Percentiles rank a stretch among this genome's conserved stretches.
These are phyloP conservation scores for Verbascum thapsus DNA, from an alignment of 257 asterid genomes.

Conservation along the genomic window DNA sequence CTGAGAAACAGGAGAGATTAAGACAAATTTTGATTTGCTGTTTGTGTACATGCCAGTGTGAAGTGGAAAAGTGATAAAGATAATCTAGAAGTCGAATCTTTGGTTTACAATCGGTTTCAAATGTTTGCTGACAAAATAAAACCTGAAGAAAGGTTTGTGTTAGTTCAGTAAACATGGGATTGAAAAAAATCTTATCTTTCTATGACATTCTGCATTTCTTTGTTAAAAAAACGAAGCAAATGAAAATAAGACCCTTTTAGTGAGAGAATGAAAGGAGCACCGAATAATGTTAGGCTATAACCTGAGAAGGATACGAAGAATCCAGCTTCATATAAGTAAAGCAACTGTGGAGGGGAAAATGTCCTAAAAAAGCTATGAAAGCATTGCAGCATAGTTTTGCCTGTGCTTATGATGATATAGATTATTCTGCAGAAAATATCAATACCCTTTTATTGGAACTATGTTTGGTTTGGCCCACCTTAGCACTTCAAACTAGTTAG, in stretches of 20 bases:
- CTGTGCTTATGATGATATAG: too few relatives aligned
- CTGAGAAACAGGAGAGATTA: background rate
- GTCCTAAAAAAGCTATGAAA: too few relatives aligned
- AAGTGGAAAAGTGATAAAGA: slow-evolving; percentile 20
- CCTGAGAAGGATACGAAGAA: too few relatives aligned
- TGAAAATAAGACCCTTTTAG: too few relatives aligned
- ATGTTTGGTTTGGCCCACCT: background rate
- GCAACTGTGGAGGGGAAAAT: too few relatives aligned
- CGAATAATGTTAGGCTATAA: too few relatives aligned
- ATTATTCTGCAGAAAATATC: too few relatives aligned
- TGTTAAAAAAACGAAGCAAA: too few relatives aligned
- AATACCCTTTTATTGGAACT: background rate
- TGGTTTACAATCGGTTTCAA: background rate
- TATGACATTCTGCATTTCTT: slow-evolving; percentile 3
- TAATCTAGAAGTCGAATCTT: background rate
- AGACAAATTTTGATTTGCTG: background rate
- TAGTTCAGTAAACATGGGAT: background rate
- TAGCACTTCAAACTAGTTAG: too few relatives aligned
- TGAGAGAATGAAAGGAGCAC: too few relatives aligned
- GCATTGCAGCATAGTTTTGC: too few relatives aligned
- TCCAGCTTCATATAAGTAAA: too few relatives aligned
- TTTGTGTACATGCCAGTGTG: background rate
- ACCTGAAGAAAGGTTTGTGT: background rate
- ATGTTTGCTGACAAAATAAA: slow-evolving; percentile 7
- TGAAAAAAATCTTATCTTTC: slow-evolving; percentile 15